phyloP scores from a whole-genome alignment of 495 filamentous ascomycete genomes.

The Rostrohypoxylon terebratum region DNA sequence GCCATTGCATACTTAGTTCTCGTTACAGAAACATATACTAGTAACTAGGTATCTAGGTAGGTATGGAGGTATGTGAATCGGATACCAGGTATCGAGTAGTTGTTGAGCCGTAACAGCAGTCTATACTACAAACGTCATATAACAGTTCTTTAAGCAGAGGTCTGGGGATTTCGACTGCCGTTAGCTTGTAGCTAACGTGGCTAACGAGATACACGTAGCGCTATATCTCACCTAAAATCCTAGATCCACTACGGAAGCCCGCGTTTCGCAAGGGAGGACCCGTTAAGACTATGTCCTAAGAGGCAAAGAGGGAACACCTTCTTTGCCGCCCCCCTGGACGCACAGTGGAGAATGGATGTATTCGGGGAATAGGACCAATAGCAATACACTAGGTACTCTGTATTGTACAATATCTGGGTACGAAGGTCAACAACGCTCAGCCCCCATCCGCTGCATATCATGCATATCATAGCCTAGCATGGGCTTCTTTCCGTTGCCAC shows the following conservation, averaged over 20 bases:
- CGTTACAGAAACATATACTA: background rate
- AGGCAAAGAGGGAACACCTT: background rate
- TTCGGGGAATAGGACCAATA: slow-evolving; percentile 6
- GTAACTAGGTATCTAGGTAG: background rate
- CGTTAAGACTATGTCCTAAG: slow-evolving; percentile 1
- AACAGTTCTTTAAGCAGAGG: background rate
- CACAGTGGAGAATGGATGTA: background rate
- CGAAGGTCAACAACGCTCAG: slow-evolving; percentile 5
- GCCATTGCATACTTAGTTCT: background rate
- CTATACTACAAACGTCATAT: background rate
- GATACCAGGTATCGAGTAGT: no score
- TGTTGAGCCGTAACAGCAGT: background rate
- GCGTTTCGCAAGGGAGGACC: background rate
- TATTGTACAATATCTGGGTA: background rate
- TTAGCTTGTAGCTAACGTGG: background rate
- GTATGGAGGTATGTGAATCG: background rate
- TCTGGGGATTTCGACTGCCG: background rate
- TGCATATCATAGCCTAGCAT: slow-evolving; percentile 3
- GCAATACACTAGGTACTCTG: no score
- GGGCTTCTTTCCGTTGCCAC: background rate
- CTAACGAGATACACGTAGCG: background rate
- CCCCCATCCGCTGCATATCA: slow-evolving; percentile 7
- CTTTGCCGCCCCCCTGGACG: background rate
- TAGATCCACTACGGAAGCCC: slow-evolving; percentile 5
- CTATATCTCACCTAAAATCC: background rate